Evolutionary conservation across 495 filamentous ascomycete genomes (phyloP).

Genomic region (Aspergillus asperescens): DNA sequence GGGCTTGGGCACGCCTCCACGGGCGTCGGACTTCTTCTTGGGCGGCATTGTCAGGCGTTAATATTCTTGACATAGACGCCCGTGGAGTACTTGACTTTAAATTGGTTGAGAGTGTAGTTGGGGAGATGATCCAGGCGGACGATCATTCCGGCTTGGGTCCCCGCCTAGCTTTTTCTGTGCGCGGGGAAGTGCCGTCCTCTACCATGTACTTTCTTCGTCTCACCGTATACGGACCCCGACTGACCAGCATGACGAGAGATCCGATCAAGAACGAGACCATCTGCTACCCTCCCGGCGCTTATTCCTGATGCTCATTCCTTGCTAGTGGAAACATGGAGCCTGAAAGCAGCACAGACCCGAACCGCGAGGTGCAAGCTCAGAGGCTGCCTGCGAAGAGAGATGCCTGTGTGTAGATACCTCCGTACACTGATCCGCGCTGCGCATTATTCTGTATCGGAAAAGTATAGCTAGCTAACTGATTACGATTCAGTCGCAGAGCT

Average conservation of each 20-base stretch:
- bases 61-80: conserved; percentile 14
- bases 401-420: conserved; percentile 35
- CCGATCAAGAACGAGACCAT: not conserved
- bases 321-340: not conserved
- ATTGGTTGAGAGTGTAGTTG: not conserved
- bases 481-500: conserved; percentile 57
- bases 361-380: conserved; percentile 3
- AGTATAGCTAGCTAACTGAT: not conserved
- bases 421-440: not conserved
- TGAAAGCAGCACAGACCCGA: not conserved
- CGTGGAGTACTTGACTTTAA: conserved; percentile 18
- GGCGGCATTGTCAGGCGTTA: conserved; percentile 27
- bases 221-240: not conserved
- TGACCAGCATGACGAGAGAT: not conserved
- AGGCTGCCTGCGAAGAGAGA: conserved; percentile 35
- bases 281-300: not conserved
- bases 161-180: conserved; percentile 21
- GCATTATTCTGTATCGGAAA: not conserved
- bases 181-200: conserved; percentile 1
- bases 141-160: conserved; percentile 29
- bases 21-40: conserved; percentile 41
- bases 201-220: not conserved
- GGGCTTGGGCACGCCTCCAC: conserved; percentile 39
- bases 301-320: not conserved
- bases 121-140: conserved; percentile 11